phyloP scores from a whole-genome alignment of 2,329 filamentous ascomycete genomes.

The Aureobasidium pullulans region DNA sequence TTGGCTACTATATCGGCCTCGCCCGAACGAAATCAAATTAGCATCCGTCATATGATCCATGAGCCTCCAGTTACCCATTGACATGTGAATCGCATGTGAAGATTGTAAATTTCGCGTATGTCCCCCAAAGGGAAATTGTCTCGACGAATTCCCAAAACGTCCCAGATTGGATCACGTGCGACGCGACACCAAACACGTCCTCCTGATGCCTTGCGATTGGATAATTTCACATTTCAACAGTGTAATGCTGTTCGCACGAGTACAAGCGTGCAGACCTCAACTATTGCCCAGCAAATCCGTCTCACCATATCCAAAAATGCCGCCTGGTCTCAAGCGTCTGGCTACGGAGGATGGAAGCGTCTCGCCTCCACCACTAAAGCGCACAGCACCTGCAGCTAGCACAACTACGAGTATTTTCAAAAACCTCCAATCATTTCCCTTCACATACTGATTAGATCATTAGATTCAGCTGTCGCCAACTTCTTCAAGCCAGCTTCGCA shows the following conservation, averaged over 20 bases:
- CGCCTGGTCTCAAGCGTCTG: constrained; percentile 28
- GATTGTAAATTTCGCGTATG: background rate
- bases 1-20: background rate
- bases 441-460: background rate
- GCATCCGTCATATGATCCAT: background rate
- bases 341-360: constrained; percentile 37
- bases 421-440: background rate
- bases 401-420: constrained; percentile 41
- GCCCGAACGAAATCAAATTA: background rate
- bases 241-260: background rate
- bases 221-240: background rate
- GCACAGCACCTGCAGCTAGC: constrained; percentile 44
- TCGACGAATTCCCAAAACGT: background rate
- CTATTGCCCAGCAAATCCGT: background rate
- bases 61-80: background rate
- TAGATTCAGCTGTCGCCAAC: constrained; percentile 63
- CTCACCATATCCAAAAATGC: background rate
- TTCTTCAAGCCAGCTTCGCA: constrained; percentile 87
- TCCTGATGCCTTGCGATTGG: background rate
- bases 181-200: constrained; percentile 10
- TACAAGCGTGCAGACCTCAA: background rate
- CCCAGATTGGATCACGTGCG: background rate
- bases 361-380: constrained; percentile 51
- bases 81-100: constrained; percentile 4
- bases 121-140: background rate